Conservation (phyloP, 169 alveolate species). For the Plasmodium adleri region DNA sequence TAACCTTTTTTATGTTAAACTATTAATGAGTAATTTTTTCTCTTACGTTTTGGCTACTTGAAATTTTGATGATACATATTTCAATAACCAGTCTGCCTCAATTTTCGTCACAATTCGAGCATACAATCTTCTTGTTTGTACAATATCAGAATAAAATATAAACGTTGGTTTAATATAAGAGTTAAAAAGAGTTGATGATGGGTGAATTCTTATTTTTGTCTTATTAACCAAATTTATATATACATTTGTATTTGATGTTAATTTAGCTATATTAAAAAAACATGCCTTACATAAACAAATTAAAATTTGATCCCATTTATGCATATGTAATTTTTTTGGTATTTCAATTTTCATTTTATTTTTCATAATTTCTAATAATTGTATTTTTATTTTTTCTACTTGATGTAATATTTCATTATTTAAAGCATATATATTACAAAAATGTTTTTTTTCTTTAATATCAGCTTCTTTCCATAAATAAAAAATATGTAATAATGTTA, state of each 20-base stretch:
- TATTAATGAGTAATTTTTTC: no score
- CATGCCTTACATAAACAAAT: slow-evolving; percentile 84
- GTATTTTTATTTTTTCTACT: slow-evolving; percentile 76
- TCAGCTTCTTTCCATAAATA: slow-evolving; percentile 81
- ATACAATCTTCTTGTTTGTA: slow-evolving; percentile 90
- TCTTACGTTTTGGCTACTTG: slow-evolving; percentile 7
- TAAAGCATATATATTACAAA: slow-evolving; percentile 87
- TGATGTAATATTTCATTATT: slow-evolving; percentile 86
- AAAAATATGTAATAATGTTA: slow-evolving; percentile 92
- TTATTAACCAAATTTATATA: slow-evolving; percentile 54
- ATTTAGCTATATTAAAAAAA: slow-evolving; percentile 80
- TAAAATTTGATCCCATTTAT: slow-evolving; percentile 69
- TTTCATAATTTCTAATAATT: slow-evolving; percentile 47
- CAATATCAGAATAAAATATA: slow-evolving; percentile 91
- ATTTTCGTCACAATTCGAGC: slow-evolving; percentile 87
- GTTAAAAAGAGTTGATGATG: slow-evolving; percentile 83
- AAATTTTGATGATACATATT: slow-evolving; percentile 32
- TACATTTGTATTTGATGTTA: slow-evolving; percentile 60
- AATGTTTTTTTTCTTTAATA: slow-evolving; percentile 84
- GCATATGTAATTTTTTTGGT: slow-evolving; percentile 58
- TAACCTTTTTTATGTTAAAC: no score
- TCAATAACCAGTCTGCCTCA: slow-evolving; percentile 77
- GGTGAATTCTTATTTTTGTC: slow-evolving; percentile 82
- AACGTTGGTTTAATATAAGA: slow-evolving; percentile 83
- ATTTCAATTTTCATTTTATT: slow-evolving; percentile 17